A percentile compares a stretch with the other conserved stretches of the same genome.
These are phyloP conservation scores for Torrubiella hemipterigena DNA, from an alignment of 2,329 filamentous ascomycete genomes.

Conservation along the genomic window DNA sequence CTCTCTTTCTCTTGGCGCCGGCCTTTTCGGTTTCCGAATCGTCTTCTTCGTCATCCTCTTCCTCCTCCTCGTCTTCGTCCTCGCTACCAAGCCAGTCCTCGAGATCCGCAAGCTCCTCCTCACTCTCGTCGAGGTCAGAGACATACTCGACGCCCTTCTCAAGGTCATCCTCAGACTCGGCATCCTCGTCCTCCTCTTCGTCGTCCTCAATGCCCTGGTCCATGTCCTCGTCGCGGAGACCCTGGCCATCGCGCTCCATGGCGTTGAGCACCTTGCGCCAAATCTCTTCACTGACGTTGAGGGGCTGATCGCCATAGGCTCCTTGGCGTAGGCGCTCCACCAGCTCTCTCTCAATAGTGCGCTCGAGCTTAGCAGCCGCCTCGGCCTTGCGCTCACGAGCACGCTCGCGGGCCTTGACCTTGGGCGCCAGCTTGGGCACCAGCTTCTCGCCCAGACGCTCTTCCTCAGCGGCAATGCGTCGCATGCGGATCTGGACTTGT, in stretches of 20 bases:
- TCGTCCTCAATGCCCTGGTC: constrained; percentile 78
- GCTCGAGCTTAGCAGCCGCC: constrained; percentile 83
- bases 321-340: constrained; percentile 84
- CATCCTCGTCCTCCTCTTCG: constrained; percentile 54
- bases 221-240: constrained; percentile 70
- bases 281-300: constrained; percentile 89
- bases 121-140: constrained; percentile 76
- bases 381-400: constrained; percentile 67
- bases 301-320: constrained; percentile 84
- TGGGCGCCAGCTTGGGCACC: constrained; percentile 82
- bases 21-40: constrained; percentile 44
- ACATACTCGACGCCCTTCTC: constrained; percentile 83
- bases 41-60: constrained; percentile 45
- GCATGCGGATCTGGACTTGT: constrained; percentile 75
- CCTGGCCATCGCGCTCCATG: constrained; percentile 78
- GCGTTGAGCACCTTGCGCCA: constrained; percentile 96
- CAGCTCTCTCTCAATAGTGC: constrained; percentile 88
- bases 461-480: constrained; percentile 76
- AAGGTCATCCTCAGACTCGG: constrained; percentile 60
- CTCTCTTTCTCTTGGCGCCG: constrained; percentile 44
- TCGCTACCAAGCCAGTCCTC: constrained; percentile 87
- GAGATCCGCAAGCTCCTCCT: constrained; percentile 67
- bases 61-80: constrained; percentile 43
- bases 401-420: constrained; percentile 66
- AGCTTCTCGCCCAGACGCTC: constrained; percentile 78